A percentile compares a stretch with the other conserved stretches of the same genome.
Evolutionary conservation across 1,139 yeast species (phyloP).

Genomic region (Fermentozyma sake): DNA sequence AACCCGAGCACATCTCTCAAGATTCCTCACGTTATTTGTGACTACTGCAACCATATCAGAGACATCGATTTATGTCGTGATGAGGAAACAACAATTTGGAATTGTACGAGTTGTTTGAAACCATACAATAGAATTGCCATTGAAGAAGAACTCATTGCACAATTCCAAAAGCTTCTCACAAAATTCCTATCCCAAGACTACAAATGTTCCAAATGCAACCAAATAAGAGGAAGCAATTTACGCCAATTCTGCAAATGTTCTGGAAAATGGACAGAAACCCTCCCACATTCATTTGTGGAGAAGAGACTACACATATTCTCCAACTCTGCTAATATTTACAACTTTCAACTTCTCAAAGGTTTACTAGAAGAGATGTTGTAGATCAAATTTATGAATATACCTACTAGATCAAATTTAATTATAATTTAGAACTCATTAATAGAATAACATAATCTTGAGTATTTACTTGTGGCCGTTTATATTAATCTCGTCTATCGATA

Average conservation of each 20-base stretch:
- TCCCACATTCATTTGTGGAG: slow-evolving; percentile 42
- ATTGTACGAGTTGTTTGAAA: slow-evolving; percentile 65
- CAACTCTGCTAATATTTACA: slow-evolving; percentile 59
- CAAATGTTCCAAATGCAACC: slow-evolving; percentile 72
- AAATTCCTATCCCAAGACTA: slow-evolving; percentile 75
- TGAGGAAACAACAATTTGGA: slow-evolving; percentile 49
- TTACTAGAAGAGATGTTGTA: slow-evolving; percentile 28
- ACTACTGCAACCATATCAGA: slow-evolving; percentile 66
- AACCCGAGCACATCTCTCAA: slow-evolving; percentile 73
- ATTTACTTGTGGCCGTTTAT: no score
- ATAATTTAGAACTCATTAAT: not conserved
- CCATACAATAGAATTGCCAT: slow-evolving; percentile 63
- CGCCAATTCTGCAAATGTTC: slow-evolving; percentile 81
- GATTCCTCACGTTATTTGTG: slow-evolving; percentile 70
- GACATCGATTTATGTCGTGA: slow-evolving; percentile 84
- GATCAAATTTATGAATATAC: not conserved
- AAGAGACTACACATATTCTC: slow-evolving; percentile 45
- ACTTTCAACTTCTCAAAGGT: slow-evolving; percentile 54
- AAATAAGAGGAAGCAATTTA: slow-evolving; percentile 64
- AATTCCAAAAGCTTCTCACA: slow-evolving; percentile 52
- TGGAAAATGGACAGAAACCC: slow-evolving; percentile 72
- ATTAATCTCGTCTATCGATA: no score
- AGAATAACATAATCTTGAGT: no score
- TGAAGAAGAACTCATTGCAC: slow-evolving; percentile 75
- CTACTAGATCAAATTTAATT: no score